These are phyloP conservation scores for Moesziomyces sp. DNA, from an alignment of 1,284 basidiomycete genomes.

Conservation along the genomic window DNA sequence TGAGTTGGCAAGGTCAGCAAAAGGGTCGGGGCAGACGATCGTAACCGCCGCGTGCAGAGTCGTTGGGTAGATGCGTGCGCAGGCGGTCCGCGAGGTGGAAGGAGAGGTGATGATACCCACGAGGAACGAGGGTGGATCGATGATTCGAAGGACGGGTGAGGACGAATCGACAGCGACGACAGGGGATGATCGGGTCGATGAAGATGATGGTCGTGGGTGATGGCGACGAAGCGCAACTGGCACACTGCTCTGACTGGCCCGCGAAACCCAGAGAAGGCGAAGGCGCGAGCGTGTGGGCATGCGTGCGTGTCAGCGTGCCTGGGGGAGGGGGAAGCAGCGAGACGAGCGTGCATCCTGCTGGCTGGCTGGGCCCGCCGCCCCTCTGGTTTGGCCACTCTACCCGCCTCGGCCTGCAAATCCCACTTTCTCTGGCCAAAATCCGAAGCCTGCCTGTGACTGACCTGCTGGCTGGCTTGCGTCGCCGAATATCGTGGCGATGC, in stretches of 20 bases:
- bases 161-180: neutral
- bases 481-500: neutral
- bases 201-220: neutral
- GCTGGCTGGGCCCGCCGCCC: too few relatives aligned
- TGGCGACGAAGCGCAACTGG: neutral
- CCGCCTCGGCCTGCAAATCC: neutral
- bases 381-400: neutral
- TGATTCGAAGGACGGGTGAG: neutral
- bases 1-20: conserved; percentile 19
- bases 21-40: conserved; percentile 3
- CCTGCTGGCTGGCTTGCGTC: neutral
- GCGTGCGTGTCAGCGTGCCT: neutral
- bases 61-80: neutral
- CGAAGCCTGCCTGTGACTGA: neutral
- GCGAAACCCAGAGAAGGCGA: neutral
- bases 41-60: neutral
- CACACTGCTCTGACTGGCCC: too few relatives aligned
- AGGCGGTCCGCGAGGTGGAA: neutral
- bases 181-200: neutral
- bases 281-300: neutral
- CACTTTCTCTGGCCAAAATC: neutral
- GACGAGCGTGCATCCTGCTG: neutral
- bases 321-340: neutral
- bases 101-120: neutral
- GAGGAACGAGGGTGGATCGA: neutral